Conservation (phyloP, 2,329 filamentous ascomycete species). For the Daldinia sp. region DNA sequence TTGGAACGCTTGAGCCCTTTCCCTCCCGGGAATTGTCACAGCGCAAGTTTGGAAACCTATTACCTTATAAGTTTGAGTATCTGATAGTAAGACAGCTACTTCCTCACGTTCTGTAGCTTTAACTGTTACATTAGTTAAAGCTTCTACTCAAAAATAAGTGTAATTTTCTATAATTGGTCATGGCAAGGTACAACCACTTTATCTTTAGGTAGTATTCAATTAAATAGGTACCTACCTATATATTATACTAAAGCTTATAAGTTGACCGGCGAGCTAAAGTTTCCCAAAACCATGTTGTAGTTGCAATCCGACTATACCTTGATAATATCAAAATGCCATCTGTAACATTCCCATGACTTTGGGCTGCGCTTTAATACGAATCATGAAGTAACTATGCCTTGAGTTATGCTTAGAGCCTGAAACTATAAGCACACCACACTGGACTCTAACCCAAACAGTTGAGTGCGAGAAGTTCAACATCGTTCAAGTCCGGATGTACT, state of each 20-base stretch:
- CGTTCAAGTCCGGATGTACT: neutral
- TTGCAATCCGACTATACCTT: neutral
- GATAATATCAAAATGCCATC: neutral
- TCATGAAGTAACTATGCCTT: too few species aligned
- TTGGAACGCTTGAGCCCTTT: neutral
- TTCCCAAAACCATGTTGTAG: neutral
- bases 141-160: neutral
- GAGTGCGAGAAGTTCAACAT: too few species aligned
- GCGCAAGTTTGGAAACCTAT: neutral
- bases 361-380: too few species aligned
- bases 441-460: too few species aligned
- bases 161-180: neutral
- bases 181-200: neutral
- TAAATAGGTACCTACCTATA: too few species aligned
- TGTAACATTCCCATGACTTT: neutral
- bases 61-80: conserved; percentile 1
- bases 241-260: too few species aligned
- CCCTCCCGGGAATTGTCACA: neutral
- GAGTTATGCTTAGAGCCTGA: too few species aligned
- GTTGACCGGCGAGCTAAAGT: too few species aligned
- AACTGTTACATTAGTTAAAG: conserved; percentile 1
- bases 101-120: neutral
- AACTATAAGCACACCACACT: too few species aligned
- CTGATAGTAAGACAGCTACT: neutral
- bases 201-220: too few species aligned